These are phyloP conservation scores for Lentinula edodes DNA, from an alignment of 768 basidiomycete species.

Conservation along the genomic window DNA sequence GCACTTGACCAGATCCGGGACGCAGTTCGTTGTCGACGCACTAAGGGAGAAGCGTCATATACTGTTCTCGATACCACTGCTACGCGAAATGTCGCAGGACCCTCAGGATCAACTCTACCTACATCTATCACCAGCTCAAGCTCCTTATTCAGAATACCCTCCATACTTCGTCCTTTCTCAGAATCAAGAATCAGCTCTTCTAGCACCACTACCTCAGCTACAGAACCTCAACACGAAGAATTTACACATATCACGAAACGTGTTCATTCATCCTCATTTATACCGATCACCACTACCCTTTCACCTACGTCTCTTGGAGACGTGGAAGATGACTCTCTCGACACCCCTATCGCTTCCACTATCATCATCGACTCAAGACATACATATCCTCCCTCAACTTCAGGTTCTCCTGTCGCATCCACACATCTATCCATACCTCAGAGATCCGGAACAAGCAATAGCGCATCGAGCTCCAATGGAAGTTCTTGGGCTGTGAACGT, in stretches of 20 bases:
- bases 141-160: slow-evolving; percentile 59
- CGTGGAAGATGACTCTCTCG: slow-evolving; percentile 15
- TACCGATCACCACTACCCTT: slow-evolving; percentile 49
- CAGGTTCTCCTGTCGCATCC: not conserved
- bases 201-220: not conserved
- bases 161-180: slow-evolving; percentile 63
- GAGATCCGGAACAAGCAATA: not conserved
- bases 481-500: slow-evolving; percentile 37
- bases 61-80: slow-evolving; percentile 58
- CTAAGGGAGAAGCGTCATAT: slow-evolving; percentile 17
- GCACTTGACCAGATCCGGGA: slow-evolving; percentile 81
- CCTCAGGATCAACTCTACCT: not conserved
- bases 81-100: slow-evolving; percentile 23
- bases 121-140: slow-evolving; percentile 20
- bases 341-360: slow-evolving; percentile 21
- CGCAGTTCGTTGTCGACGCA: slow-evolving; percentile 57
- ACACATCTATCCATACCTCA: not conserved
- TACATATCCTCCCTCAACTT: slow-evolving; percentile 76
- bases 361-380: slow-evolving; percentile 33
- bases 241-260: slow-evolving; percentile 68
- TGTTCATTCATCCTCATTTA: slow-evolving; percentile 45
- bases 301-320: slow-evolving; percentile 9
- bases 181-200: slow-evolving; percentile 24
- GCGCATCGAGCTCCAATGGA: slow-evolving; percentile 23
- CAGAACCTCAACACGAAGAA: slow-evolving; percentile 37